Base-by-base conservation (phyloP, 2,329 filamentous ascomycete genomes). In the Penicillium sp. region DNA sequence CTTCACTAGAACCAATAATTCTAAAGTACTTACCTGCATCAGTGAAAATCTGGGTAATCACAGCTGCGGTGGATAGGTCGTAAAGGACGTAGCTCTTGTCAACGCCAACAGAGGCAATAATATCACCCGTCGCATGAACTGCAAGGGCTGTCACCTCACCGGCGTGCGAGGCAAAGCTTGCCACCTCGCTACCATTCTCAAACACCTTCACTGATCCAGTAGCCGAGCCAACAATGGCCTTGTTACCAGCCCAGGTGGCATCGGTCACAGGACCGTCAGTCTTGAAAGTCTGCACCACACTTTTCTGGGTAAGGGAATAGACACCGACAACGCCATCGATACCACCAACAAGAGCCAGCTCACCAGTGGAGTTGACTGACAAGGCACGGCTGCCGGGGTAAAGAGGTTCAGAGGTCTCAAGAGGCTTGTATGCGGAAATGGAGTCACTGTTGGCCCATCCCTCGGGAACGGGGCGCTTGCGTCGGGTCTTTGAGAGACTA, bases 31-130 rank as follows among this genome's bases (percentile, higher is more conserved):
- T 80, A 93, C 89, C 80, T 54, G 86, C 79, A 68, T 91, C 85
- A 20, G 84, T 86, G 66, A 85, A 93, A 34, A 90, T 81, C 57
- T 91, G 88, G 44, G 84, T 86, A 38, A 90, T 81, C 22, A 83
- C 80, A 61, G 82, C 80, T 62, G 82, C 76, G 3, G 75, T 76
- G 16, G 77, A 69, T 31, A 96, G 69, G 56, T 97, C 89, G 69
- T 97, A 96, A 52, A 97, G 81, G 1, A 90, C 81, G 62, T 95
- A 89, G 68, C 86, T 91, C 79, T 95, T 96, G 68, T 98, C 93
- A 1, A 82, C 79, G 40, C 91, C 90, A 27, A 93, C 86, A 0
- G 91, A 95, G 2, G 87, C 91, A 38, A 96, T 67, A 46, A 98
- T 81, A 43, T 86, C 81, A 31, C 86, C 87, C 55, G 86, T 85